Percentiles rank a stretch among this genome's conserved stretches.
phyloP scores from a whole-genome alignment of 2,329 filamentous ascomycete genomes.

The Nigrospora oryzae region DNA sequence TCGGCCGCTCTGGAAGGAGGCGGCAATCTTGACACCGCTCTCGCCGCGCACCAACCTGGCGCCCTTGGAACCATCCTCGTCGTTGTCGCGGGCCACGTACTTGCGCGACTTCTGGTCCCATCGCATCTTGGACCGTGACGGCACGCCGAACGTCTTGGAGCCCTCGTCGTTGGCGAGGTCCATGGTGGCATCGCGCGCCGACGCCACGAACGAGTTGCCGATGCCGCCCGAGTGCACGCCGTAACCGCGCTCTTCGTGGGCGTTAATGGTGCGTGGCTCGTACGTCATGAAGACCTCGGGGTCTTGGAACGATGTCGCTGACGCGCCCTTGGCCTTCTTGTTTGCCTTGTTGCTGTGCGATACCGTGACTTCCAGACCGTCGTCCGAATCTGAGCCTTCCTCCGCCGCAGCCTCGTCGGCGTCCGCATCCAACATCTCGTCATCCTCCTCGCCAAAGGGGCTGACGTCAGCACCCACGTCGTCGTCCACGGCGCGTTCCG shows the following conservation, averaged over 20 bases:
- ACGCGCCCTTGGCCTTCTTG: conserved; percentile 24
- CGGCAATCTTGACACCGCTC: conserved; percentile 90
- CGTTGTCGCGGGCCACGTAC: conserved; percentile 85
- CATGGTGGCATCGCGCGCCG: conserved; percentile 82
- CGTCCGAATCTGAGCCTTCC: conserved; percentile 42
- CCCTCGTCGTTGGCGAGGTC: conserved; percentile 86
- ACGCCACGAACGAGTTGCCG: conserved; percentile 59
- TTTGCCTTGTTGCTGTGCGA: conserved; percentile 46
- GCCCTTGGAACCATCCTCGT: conserved; percentile 81
- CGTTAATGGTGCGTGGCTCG: conserved; percentile 69
- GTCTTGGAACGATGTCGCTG: conserved; percentile 62
- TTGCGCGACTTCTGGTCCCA: conserved; percentile 98
- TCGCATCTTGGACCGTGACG: conserved; percentile 68
- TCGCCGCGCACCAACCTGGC: conserved; percentile 74
- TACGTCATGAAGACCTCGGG: conserved; percentile 96
- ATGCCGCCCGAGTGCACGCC: conserved; percentile 81
- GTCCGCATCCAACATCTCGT: conserved; percentile 18
- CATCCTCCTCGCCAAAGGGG: conserved; percentile 4
- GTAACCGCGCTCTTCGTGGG: conserved; percentile 85
- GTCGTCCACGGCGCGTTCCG: background rate
- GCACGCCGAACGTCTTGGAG: conserved; percentile 69
- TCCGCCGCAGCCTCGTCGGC: conserved; percentile 27
- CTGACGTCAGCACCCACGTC: background rate
- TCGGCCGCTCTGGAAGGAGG: conserved; percentile 83
- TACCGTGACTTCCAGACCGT: conserved; percentile 64